Conservation (phyloP, 2,329 filamentous ascomycete species). For the Beauveria pseudobassiana region DNA sequence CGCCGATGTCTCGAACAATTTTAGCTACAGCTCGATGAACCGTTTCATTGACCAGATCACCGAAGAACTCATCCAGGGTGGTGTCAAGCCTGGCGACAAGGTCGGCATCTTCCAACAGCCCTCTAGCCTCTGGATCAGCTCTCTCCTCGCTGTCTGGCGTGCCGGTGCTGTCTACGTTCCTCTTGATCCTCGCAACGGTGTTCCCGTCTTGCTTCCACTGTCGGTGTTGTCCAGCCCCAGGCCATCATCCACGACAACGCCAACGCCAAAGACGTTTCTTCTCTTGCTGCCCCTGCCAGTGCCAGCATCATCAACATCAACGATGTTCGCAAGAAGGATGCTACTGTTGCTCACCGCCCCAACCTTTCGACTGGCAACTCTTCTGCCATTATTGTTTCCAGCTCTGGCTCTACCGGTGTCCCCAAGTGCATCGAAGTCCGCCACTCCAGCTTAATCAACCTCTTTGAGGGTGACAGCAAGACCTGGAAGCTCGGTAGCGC, state of each 20-base stretch:
- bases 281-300: conserved; percentile 3
- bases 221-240: conserved; percentile 20
- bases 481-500: conserved; percentile 18
- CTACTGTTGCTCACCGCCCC: neutral
- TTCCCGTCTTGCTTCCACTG: conserved; percentile 10
- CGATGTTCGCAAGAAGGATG: neutral
- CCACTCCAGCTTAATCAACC: conserved; percentile 23
- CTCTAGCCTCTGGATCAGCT: conserved; percentile 29
- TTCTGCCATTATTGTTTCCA: conserved; percentile 26
- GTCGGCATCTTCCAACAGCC: conserved; percentile 13
- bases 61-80: conserved; percentile 6
- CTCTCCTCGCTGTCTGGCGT: conserved; percentile 32
- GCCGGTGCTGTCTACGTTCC: conserved; percentile 32
- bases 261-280: conserved; percentile 10
- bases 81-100: conserved; percentile 16
- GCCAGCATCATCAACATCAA: conserved; percentile 7
- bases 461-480: conserved; percentile 18
- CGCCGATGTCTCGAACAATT: neutral
- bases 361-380: conserved; percentile 11
- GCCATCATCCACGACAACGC: conserved; percentile 16
- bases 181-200: conserved; percentile 26
- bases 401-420: conserved; percentile 23
- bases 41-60: conserved; percentile 7
- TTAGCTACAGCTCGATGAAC: conserved; percentile 7
- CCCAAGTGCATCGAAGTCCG: conserved; percentile 35